phyloP scores from a whole-genome alignment of 257 asterid genomes.

The Plantago major region DNA sequence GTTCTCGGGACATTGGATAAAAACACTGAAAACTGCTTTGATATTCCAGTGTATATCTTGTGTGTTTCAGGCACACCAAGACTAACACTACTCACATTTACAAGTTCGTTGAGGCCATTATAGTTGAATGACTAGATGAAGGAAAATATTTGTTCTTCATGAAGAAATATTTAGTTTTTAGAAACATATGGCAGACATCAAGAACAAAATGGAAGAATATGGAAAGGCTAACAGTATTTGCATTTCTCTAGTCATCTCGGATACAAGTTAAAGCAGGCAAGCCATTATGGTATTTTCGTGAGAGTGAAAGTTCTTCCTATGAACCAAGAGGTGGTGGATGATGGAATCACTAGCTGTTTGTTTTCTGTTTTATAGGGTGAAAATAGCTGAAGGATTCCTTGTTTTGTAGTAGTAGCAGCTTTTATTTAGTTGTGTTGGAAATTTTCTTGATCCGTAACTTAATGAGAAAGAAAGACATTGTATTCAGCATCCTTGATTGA shows the following conservation, averaged over 20 bases:
- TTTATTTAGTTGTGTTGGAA: too few relatives aligned
- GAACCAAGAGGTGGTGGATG: background rate
- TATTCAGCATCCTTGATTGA: too few relatives aligned
- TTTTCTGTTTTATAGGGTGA: background rate
- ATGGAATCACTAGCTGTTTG: background rate
- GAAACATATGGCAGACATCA: background rate
- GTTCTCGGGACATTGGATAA: too few relatives aligned
- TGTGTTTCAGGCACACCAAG: too few relatives aligned
- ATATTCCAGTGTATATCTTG: too few relatives aligned
- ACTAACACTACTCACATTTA: too few relatives aligned
- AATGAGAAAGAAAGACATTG: too few relatives aligned
- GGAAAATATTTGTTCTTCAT: background rate
- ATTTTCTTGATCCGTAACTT: too few relatives aligned
- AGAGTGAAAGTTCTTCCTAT: background rate
- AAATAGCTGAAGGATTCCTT: background rate
- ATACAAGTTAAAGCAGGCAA: too few relatives aligned
- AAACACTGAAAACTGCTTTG: too few relatives aligned
- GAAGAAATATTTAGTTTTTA: background rate
- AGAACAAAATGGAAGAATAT: background rate
- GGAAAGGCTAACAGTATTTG: background rate
- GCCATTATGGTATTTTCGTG: background rate
- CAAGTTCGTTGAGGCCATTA: constrained; percentile 2
- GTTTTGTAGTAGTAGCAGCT: background rate
- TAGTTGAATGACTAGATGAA: background rate
- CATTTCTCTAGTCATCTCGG: background rate